Evolutionary conservation across 2,329 filamentous ascomycete genomes (phyloP).

Genomic region (Fusarium chuoi): DNA sequence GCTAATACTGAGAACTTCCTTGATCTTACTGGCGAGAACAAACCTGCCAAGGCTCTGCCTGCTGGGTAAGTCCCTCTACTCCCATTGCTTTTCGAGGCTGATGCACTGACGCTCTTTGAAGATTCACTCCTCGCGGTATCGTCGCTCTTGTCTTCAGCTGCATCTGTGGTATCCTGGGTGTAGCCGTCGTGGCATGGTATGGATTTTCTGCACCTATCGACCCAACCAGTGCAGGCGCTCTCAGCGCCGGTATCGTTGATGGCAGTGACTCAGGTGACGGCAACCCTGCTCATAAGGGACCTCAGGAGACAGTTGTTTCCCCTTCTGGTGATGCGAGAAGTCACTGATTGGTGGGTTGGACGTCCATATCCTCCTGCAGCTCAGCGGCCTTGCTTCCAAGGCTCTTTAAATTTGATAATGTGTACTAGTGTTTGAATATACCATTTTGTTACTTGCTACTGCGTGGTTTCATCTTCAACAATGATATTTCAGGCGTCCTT

Average conservation of each 20-base stretch:
- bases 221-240: conserved; percentile 22
- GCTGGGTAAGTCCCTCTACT: conserved; percentile 57
- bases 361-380: not conserved
- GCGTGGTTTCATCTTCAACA: not conserved
- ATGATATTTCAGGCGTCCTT: not conserved
- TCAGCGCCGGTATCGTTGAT: conserved; percentile 34
- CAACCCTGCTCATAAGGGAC: conserved; percentile 10
- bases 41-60: conserved; percentile 66
- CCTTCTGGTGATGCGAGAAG: conserved; percentile 12
- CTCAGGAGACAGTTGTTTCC: conserved; percentile 21
- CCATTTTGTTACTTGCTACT: conserved; percentile 11
- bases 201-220: conserved; percentile 50
- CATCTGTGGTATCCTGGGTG: conserved; percentile 74
- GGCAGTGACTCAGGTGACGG: conserved; percentile 22
- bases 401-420: not conserved
- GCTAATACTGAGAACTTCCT: conserved; percentile 73
- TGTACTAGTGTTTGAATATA: conserved; percentile 8
- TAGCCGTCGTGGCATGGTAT: conserved; percentile 75
- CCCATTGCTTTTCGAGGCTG: not conserved
- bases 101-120: conserved; percentile 30
- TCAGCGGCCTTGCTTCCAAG: not conserved
- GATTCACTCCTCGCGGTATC: conserved; percentile 76
- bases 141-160: conserved; percentile 81
- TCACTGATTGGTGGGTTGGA: not conserved
- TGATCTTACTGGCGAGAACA: conserved; percentile 71